Evolutionary conservation across 371 early-diverging fungal species (phyloP).

Genomic region (Mucor circinelloides): DNA sequence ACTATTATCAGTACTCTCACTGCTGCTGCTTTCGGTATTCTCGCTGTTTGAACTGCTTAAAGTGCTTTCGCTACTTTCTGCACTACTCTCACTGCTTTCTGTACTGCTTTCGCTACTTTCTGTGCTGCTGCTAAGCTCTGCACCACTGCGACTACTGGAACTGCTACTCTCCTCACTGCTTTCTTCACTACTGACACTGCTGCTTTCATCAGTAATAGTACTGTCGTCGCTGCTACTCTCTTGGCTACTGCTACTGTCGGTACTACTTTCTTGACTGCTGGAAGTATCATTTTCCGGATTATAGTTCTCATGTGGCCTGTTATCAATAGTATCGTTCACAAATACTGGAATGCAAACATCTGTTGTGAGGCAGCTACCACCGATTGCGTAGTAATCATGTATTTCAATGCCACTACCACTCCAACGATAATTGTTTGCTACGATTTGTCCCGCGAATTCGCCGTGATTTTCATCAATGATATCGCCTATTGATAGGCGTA

Average conservation of each 20-base stretch:
- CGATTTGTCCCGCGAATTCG: constrained; percentile 22
- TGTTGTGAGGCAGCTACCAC: constrained; percentile 2
- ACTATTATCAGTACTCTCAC: too few species aligned
- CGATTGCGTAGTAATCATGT: constrained; percentile 16
- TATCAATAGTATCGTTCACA: not conserved
- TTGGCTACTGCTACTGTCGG: not conserved
- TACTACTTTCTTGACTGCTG: not conserved
- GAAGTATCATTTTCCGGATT: not conserved
- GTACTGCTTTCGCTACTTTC: not conserved
- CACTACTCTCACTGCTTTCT: not conserved
- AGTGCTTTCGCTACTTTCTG: not conserved
- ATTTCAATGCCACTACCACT: constrained; percentile 10
- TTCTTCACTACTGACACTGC: not conserved
- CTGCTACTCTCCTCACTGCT: not conserved
- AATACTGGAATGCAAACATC: constrained; percentile 20
- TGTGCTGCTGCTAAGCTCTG: not conserved
- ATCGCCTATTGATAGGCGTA: not conserved
- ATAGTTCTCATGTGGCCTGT: too few species aligned
- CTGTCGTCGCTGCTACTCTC: not conserved
- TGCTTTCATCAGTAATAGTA: not conserved
- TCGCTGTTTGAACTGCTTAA: not conserved
- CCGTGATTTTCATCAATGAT: constrained; percentile 22
- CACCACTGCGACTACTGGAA: not conserved
- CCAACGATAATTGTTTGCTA: constrained; percentile 28
- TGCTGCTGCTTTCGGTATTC: too few species aligned